phyloP scores from a whole-genome alignment of 2,329 filamentous ascomycete genomes.

The Apiospora saccharicola region DNA sequence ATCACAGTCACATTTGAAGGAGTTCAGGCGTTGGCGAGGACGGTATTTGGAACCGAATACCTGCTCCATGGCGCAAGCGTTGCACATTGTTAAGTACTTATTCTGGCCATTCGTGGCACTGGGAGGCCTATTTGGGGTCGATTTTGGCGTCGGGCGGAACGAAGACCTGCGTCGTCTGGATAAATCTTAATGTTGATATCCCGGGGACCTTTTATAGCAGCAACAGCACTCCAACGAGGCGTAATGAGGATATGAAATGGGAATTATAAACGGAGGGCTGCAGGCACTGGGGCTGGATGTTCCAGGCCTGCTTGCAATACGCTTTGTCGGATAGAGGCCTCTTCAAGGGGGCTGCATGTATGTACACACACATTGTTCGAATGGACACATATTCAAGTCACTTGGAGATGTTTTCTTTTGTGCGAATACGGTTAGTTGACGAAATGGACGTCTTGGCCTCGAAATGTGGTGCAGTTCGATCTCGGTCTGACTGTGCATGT shows the following conservation, averaged over 20 bases:
- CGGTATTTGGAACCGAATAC: slow-evolving; percentile 5
- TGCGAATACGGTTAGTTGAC: background rate
- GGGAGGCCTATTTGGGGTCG: slow-evolving; percentile 15
- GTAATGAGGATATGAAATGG: slow-evolving; percentile 22
- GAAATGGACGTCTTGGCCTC: background rate
- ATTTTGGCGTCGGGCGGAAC: slow-evolving; percentile 19
- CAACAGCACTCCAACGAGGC: slow-evolving; percentile 10
- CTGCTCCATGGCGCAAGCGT: slow-evolving; percentile 7
- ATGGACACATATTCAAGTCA: slow-evolving; percentile 5
- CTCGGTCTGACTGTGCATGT: background rate
- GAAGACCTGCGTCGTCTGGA: slow-evolving; percentile 23
- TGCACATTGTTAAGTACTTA: slow-evolving; percentile 15
- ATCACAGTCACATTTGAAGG: slow-evolving; percentile 23
- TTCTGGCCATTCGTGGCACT: slow-evolving; percentile 2
- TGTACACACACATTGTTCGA: slow-evolving; percentile 11
- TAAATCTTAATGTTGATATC: slow-evolving; percentile 21
- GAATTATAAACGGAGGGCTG: background rate
- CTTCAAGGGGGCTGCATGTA: slow-evolving; percentile 1
- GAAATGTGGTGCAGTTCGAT: background rate
- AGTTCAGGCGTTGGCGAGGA: slow-evolving; percentile 21
- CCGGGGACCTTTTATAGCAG: slow-evolving; percentile 19
- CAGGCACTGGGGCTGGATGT: background rate
- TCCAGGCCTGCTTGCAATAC: background rate
- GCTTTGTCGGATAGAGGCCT: slow-evolving; percentile 17
- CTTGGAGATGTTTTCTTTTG: background rate